phyloP scores from a whole-genome alignment of 1,284 basidiomycete species.

The Boletus semigastroideus region DNA sequence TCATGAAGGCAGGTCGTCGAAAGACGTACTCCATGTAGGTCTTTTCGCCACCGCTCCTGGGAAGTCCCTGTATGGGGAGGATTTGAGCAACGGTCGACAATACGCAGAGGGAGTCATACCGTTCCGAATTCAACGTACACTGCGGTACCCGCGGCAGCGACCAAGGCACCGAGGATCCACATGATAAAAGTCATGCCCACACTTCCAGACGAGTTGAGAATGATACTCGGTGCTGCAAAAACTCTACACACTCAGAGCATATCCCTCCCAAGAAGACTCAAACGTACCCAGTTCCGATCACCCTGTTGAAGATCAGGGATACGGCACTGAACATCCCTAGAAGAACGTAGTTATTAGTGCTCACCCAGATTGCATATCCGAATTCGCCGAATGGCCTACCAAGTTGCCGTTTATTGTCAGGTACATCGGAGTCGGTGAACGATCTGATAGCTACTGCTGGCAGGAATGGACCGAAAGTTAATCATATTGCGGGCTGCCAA shows the following conservation, averaged over 20 bases:
- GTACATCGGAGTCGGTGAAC: slow-evolving; percentile 41
- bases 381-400: slow-evolving; percentile 32
- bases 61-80: slow-evolving; percentile 48
- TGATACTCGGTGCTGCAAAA: slow-evolving; percentile 70
- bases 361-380: neutral
- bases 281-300: slow-evolving; percentile 72
- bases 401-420: slow-evolving; percentile 42
- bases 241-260: slow-evolving; percentile 47
- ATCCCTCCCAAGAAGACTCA: neutral
- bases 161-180: slow-evolving; percentile 70
- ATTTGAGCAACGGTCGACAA: neutral
- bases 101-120: slow-evolving; percentile 37
- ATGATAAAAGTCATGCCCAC: slow-evolving; percentile 62
- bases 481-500: neutral
- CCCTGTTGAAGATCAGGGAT: slow-evolving; percentile 73
- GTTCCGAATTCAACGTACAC: slow-evolving; percentile 77
- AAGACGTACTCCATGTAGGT: slow-evolving; percentile 75
- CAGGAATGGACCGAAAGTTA: neutral
- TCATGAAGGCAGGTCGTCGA: slow-evolving; percentile 58
- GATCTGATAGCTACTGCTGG: slow-evolving; percentile 13
- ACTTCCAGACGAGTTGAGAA: slow-evolving; percentile 64
- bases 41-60: slow-evolving; percentile 74
- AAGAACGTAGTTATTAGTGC: neutral
- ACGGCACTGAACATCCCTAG: slow-evolving; percentile 57
- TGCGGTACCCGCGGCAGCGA: slow-evolving; percentile 62